Conservation (phyloP, 306 rosid genomes). For the Datisca glomerata region DNA sequence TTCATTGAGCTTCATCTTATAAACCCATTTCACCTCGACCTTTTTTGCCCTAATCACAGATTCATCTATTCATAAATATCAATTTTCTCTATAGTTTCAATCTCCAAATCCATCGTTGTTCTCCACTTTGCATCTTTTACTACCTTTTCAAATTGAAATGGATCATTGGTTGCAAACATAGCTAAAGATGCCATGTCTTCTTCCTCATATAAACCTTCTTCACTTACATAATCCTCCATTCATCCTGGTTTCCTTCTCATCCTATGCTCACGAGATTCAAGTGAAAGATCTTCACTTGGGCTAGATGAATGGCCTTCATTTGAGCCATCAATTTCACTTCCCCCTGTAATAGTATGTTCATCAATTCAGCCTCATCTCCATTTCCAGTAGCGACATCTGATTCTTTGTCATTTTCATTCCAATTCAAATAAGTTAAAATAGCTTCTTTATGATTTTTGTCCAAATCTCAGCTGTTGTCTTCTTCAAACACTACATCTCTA, state of each 20-base stretch:
- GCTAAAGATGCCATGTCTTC: constrained; percentile 1
- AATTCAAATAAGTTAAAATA: not conserved
- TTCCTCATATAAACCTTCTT: not conserved
- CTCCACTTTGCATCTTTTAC: constrained; percentile 1
- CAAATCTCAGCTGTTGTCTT: not conserved
- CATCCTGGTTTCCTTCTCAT: no score
- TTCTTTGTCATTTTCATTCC: not conserved
- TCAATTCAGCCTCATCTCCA: not conserved
- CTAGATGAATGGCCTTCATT: no score
- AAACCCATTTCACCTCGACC: not conserved
- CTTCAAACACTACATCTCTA: not conserved
- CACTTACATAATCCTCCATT: no score
- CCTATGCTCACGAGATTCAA: no score
- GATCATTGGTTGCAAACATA: not conserved
- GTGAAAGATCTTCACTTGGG: no score
- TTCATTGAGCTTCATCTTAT: constrained; percentile 1
- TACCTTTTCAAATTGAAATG: not conserved
- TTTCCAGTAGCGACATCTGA: not conserved
- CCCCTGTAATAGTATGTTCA: not conserved
- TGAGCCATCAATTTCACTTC: not conserved
- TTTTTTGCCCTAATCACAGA: not conserved
- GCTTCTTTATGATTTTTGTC: not conserved
- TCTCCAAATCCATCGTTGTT: not conserved
- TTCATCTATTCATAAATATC: constrained; percentile 3
- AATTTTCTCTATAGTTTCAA: constrained; percentile 2